Evolutionary conservation across 495 filamentous ascomycete species (phyloP), one percentile per base, ranked within the genome.

Genomic region (Tuber umbilicatum): DNA sequence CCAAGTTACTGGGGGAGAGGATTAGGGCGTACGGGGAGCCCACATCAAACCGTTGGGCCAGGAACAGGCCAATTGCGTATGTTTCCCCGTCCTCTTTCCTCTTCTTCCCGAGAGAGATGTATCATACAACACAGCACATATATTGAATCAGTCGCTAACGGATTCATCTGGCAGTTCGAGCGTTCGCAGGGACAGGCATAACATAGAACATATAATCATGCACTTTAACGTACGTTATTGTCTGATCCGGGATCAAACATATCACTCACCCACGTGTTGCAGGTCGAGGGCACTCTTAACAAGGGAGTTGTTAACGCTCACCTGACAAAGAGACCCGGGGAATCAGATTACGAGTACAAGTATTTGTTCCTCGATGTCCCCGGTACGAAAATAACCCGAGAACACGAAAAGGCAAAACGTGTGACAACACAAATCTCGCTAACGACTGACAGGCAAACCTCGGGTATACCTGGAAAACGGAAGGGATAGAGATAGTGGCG

Each of bases 11-110:
- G 19, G 95, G 94, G 31, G 87, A 89, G 41, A 89, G 89, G 79
- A 96, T 97, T 69, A 87, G 86, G 68, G 93, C 94, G 5, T 92
- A 90, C 84, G 95, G 95, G 35, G 94, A 97, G 78, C 89, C 91
- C 75, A 94, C 91, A 27, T 85, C 84, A 81, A 95, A 90, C 78
- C 89, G 90, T 77, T 97, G 95, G 95, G 87, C 91, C 37, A 85
- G 93, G 76, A 94, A 93, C 74, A 87, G 94, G 73, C 92, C 92
- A 47, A 91, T 98, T 80, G 89, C 92, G 89, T 94, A 86, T 82
- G 89, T 83, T n/a, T 41, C 23, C 68, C 68, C 47, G 3, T 31
- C 60, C 17, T 70, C 73, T 73, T 74, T 50, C 39, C 75, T 39
- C 31, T 21, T 35, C 39, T 40, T n/a, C 38, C 35, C n/a, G 21